Percentiles rank a stretch among this genome's conserved stretches.
Conservation (phyloP, 371 early-diverging fungal genomes). For the Mucor mucedo region DNA sequence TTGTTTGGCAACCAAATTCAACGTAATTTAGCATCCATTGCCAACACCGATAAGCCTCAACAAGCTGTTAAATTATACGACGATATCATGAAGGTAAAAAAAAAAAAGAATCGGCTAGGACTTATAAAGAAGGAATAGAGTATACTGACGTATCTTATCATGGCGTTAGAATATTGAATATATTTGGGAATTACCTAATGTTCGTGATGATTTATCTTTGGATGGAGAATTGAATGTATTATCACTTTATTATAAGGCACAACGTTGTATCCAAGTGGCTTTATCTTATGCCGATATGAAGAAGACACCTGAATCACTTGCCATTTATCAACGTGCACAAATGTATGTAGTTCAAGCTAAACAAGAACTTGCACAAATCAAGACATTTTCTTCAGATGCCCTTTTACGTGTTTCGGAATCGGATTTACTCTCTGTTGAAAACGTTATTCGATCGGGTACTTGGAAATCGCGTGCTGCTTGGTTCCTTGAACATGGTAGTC, state of each 20-base stretch:
- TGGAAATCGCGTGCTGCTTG: slow-evolving; percentile 66
- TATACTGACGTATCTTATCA: background rate
- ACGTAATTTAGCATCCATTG: slow-evolving; percentile 48
- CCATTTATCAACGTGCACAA: slow-evolving; percentile 68
- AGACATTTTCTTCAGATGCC: slow-evolving; percentile 37
- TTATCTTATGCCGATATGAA: slow-evolving; percentile 51
- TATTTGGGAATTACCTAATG: slow-evolving; percentile 57
- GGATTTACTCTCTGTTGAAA: slow-evolving; percentile 53
- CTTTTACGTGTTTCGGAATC: slow-evolving; percentile 47
- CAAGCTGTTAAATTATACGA: slow-evolving; percentile 73
- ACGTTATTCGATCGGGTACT: slow-evolving; percentile 54
- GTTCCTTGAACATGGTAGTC: slow-evolving; percentile 52
- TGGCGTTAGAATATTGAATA: slow-evolving; percentile 52
- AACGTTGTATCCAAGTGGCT: slow-evolving; percentile 59
- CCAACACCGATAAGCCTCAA: slow-evolving; percentile 52
- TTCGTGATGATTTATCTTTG: slow-evolving; percentile 56
- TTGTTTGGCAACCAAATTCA: slow-evolving; percentile 58
- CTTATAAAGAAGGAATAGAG: background rate
- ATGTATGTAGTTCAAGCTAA: slow-evolving; percentile 58
- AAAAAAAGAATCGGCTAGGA: background rate
- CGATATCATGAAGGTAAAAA: slow-evolving; percentile 65
- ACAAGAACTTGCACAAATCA: slow-evolving; percentile 40
- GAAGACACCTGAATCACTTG: slow-evolving; percentile 61
- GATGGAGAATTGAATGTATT: slow-evolving; percentile 60
- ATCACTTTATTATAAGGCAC: slow-evolving; percentile 52